A percentile compares a stretch with the other conserved stretches of the same genome.
phyloP scores from a whole-genome alignment of 495 filamentous ascomycete genomes.

The Achaetomiella virescens region DNA sequence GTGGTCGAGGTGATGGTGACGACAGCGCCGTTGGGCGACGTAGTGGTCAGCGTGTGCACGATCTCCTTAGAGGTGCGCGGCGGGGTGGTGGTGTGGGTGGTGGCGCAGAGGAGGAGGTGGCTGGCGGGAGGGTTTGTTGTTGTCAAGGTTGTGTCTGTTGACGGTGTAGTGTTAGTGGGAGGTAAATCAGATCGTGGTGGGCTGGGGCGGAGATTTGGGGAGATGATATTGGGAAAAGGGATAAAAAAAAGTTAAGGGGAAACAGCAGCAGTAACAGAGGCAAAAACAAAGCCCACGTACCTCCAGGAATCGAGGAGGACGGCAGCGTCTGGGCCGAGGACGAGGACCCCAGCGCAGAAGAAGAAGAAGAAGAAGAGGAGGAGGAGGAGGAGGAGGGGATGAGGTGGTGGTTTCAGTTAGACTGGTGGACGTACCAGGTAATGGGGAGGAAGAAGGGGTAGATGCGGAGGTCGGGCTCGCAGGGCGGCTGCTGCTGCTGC shows the following conservation, averaged over 20 bases:
- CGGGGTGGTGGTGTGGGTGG: constrained; percentile 6
- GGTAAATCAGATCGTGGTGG: too few species aligned
- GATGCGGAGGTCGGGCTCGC: not conserved
- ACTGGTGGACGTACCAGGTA: constrained; percentile 13
- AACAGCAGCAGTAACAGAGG: not conserved
- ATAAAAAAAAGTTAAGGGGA: not conserved
- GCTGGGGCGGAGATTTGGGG: too few species aligned
- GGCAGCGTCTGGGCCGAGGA: constrained; percentile 6
- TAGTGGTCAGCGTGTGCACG: constrained; percentile 30
- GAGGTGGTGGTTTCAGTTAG: not conserved
- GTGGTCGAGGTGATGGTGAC: constrained; percentile 24
- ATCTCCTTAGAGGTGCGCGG: constrained; percentile 17
- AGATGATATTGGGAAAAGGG: not conserved
- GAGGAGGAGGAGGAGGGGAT: not conserved
- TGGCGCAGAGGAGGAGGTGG: not conserved
- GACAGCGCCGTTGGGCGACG: constrained; percentile 33
- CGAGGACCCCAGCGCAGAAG: constrained; percentile 1
- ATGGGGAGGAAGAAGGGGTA: not conserved
- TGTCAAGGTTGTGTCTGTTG: constrained; percentile 17
- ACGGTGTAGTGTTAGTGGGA: not conserved
- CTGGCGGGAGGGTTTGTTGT: not conserved
- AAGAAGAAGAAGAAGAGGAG: constrained; percentile 16
- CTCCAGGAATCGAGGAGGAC: constrained; percentile 23
- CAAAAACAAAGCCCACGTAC: constrained; percentile 19
- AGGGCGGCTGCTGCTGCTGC: not conserved